Evolutionary conservation across 805 yeast species (phyloP).

Genomic region (Millerozyma acaciae): DNA sequence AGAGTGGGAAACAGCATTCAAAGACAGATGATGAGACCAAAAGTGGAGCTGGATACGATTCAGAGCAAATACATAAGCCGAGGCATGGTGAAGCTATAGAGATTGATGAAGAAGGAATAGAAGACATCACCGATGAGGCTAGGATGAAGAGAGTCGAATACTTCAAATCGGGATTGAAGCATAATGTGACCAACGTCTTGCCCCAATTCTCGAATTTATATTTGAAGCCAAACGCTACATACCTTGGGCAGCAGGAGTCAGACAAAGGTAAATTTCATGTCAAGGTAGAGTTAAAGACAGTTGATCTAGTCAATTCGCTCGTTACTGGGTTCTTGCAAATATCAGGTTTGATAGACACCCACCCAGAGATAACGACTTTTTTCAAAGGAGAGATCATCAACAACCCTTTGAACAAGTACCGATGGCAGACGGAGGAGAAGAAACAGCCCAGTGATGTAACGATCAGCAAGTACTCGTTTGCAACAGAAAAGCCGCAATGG

Average conservation of each 20-base stretch:
- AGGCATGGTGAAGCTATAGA: too few relatives aligned
- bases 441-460: slow-evolving; percentile 8
- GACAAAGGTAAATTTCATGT: slow-evolving; percentile 65
- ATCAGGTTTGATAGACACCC: slow-evolving; percentile 57
- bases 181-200: slow-evolving; percentile 4
- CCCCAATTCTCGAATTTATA: slow-evolving; percentile 39
- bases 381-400: slow-evolving; percentile 71
- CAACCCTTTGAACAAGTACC: slow-evolving; percentile 29
- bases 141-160: not conserved
- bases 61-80: too few relatives aligned
- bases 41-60: too few relatives aligned
- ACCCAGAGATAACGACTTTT: slow-evolving; percentile 65
- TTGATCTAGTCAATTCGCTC: slow-evolving; percentile 53
- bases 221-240: slow-evolving; percentile 58
- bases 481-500: slow-evolving; percentile 58
- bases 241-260: slow-evolving; percentile 67
- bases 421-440: slow-evolving; percentile 16
- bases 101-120: not conserved
- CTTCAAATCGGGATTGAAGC: not conserved
- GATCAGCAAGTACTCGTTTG: slow-evolving; percentile 43
- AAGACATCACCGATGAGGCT: not conserved
- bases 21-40: too few relatives aligned
- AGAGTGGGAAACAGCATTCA: not conserved
- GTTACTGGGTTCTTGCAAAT: slow-evolving; percentile 62
- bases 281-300: slow-evolving; percentile 61